Conservation (phyloP, 352 stramenopile species). For the Phytophthora pini region DNA sequence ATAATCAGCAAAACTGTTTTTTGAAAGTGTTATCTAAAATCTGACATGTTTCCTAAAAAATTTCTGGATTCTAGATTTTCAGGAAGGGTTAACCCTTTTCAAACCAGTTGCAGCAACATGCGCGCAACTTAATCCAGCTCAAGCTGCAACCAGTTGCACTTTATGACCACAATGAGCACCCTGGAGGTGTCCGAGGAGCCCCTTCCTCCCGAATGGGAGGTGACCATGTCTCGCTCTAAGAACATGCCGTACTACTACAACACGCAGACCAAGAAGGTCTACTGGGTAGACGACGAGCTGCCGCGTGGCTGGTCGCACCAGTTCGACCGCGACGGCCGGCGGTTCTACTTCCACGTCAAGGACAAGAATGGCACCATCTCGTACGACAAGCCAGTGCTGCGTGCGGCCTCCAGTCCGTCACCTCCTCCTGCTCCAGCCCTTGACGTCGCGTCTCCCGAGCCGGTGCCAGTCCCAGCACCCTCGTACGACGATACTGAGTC, state of each 20-base stretch:
- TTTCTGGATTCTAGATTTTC: too few species aligned
- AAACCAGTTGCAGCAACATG: too few species aligned
- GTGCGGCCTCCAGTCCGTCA: not conserved
- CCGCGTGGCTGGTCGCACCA: conserved; percentile 82
- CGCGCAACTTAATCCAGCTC: not conserved
- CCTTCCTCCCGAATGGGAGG: conserved; percentile 75
- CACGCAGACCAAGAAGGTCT: conserved; percentile 74
- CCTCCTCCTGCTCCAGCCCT: conserved; percentile 1
- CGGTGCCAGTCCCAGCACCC: conserved; percentile 50
- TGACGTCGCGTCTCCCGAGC: conserved; percentile 36
- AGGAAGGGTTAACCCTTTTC: too few species aligned
- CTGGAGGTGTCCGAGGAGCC: conserved; percentile 63
- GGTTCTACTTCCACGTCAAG: conserved; percentile 81
- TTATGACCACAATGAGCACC: conserved; percentile 11
- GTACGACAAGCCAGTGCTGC: conserved; percentile 77
- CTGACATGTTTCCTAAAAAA: too few species aligned
- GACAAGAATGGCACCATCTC: conserved; percentile 74
- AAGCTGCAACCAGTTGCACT: not conserved
- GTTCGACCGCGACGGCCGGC: conserved; percentile 65
- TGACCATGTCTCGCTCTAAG: conserved; percentile 84
- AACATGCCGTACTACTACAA: conserved; percentile 91
- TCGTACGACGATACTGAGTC: conserved; percentile 43
- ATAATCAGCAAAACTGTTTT: too few species aligned
- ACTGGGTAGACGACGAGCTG: conserved; percentile 86
- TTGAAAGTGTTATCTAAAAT: too few species aligned